Conservation (phyloP, 2,329 filamentous ascomycete species). For the Apiospora rasikravindrae region DNA sequence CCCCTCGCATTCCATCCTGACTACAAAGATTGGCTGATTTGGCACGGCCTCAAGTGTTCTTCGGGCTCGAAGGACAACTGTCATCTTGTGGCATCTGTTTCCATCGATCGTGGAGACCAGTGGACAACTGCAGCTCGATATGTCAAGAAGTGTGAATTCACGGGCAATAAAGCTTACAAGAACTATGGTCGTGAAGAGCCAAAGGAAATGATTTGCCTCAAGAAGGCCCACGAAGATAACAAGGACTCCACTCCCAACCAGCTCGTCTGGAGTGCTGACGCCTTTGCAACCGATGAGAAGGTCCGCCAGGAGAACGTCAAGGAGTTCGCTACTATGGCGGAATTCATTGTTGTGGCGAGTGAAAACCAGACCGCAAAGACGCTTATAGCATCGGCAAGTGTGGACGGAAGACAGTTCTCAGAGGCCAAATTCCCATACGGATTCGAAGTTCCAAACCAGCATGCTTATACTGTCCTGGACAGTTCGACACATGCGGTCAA, state of each 20-base stretch:
- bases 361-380: conserved; percentile 71
- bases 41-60: conserved; percentile 77
- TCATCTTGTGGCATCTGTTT: conserved; percentile 75
- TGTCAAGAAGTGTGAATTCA: conserved; percentile 86
- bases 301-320: conserved; percentile 73
- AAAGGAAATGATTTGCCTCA: conserved; percentile 66
- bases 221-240: conserved; percentile 68
- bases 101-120: conserved; percentile 77
- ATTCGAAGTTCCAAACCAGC: conserved; percentile 78
- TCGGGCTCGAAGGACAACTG: conserved; percentile 60
- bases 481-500: conserved; percentile 95
- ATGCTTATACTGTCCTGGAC: conserved; percentile 90
- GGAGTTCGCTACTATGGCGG: conserved; percentile 92
- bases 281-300: conserved; percentile 69
- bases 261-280: conserved; percentile 79
- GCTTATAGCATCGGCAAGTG: conserved; percentile 78
- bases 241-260: conserved; percentile 67
- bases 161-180: conserved; percentile 65
- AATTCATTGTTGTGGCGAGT: conserved; percentile 91
- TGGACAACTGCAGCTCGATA: conserved; percentile 80
- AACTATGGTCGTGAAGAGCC: conserved; percentile 46
- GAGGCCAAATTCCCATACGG: conserved; percentile 85
- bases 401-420: conserved; percentile 84
- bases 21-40: conserved; percentile 88
- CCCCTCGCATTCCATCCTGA: conserved; percentile 82